Conservation (phyloP, 2,329 filamentous ascomycete species). For the Metarhizium brunneum region DNA sequence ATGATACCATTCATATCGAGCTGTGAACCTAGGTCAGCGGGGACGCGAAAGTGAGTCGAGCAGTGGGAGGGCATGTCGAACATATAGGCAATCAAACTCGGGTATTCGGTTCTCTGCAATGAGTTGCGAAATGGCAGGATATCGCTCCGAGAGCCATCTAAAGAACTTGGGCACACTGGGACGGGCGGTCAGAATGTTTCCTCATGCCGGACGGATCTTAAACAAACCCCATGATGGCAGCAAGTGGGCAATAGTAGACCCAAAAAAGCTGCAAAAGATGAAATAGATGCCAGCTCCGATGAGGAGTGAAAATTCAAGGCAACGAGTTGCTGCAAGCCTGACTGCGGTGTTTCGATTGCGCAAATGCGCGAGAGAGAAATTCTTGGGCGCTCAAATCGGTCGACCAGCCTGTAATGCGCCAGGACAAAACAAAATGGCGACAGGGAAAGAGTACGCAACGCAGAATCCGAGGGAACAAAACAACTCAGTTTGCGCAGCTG, state of each 20-base stretch:
- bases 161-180: conserved; percentile 77
- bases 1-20: conserved; percentile 99
- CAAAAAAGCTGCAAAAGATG: neutral
- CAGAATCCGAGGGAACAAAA: neutral
- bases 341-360: neutral
- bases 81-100: conserved; percentile 96
- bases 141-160: conserved; percentile 98
- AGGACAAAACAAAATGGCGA: neutral
- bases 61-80: conserved; percentile 26
- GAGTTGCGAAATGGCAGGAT: conserved; percentile 95
- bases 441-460: neutral
- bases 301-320: neutral
- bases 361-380: neutral
- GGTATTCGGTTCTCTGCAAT: conserved; percentile 98
- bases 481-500: neutral
- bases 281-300: neutral
- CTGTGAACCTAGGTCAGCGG: conserved; percentile 28
- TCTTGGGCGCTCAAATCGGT: neutral
- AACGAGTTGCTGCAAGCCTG: neutral
- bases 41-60: neutral
- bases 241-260: neutral
- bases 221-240: conserved; percentile 20
- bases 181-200: conserved; percentile 9
- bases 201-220: neutral
- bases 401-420: neutral